These are phyloP conservation scores for Pleurotus djamor DNA, from an alignment of 768 basidiomycete species.

Conservation along the genomic window DNA sequence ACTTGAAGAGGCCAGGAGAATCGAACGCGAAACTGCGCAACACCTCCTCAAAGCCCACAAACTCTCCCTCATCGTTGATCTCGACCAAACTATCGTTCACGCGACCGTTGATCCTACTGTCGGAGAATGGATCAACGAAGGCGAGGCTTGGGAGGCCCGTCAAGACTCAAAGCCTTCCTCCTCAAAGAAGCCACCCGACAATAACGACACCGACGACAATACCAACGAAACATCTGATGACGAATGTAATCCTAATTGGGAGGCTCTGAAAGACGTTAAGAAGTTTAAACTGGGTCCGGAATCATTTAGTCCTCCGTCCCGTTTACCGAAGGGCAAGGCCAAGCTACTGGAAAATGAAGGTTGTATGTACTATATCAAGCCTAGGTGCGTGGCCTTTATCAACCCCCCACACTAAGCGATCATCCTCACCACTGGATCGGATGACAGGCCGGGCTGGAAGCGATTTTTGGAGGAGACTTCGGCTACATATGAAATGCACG, in stretches of 20 bases:
- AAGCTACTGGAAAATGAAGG: constrained; percentile 73
- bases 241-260: constrained; percentile 90
- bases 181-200: constrained; percentile 20
- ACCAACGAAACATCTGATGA: constrained; percentile 48
- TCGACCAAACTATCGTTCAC: constrained; percentile 98
- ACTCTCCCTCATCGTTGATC: constrained; percentile 94
- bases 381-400: constrained; percentile 57
- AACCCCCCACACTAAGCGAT: constrained; percentile 6
- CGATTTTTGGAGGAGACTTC: constrained; percentile 74
- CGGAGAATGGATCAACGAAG: constrained; percentile 93
- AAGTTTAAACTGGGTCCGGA: constrained; percentile 89
- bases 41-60: constrained; percentile 74
- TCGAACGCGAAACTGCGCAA: constrained; percentile 80
- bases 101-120: constrained; percentile 99
- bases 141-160: constrained; percentile 74
- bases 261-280: constrained; percentile 86
- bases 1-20: constrained; percentile 85
- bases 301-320: constrained; percentile 44
- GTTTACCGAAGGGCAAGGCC: constrained; percentile 39
- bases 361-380: constrained; percentile 97
- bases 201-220: constrained; percentile 24
- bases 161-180: constrained; percentile 41
- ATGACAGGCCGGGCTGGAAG: constrained; percentile 70
- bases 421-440: constrained; percentile 13
- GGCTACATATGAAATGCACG: constrained; percentile 94